Evolutionary conservation across 257 asterid species (phyloP).

Genomic region (Lithospermum erythrorhizon): DNA sequence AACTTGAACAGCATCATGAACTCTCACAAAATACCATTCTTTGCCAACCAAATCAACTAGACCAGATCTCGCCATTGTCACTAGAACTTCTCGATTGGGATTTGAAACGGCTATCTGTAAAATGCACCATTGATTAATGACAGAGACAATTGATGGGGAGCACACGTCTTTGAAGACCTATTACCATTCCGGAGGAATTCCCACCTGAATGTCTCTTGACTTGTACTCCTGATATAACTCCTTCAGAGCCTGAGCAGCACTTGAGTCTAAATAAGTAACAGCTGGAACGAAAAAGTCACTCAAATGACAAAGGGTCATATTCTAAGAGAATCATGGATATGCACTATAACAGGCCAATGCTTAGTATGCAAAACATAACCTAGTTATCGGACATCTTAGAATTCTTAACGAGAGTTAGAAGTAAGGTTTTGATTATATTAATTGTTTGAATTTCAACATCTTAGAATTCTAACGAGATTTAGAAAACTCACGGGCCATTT

Average conservation of each 20-base stretch:
- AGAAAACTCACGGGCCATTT: constrained; percentile 92
- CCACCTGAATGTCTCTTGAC: constrained; percentile 80
- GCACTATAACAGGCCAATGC: no score
- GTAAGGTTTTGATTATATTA: no score
- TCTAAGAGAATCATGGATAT: no score
- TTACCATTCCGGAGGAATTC: no score
- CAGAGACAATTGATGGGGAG: no score
- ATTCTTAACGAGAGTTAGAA: no score
- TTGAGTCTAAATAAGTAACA: constrained; percentile 81
- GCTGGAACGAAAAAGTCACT: constrained; percentile 40
- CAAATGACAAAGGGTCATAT: no score
- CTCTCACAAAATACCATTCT: constrained; percentile 88
- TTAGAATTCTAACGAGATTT: no score
- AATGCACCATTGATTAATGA: background rate
- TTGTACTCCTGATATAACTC: constrained; percentile 81
- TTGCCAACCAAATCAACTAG: constrained; percentile 72
- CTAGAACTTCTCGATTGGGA: constrained; percentile 70
- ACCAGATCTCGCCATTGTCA: constrained; percentile 61
- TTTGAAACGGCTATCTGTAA: constrained; percentile 83
- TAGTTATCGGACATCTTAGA: no score
- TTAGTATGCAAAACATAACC: no score
- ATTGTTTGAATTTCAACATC: no score
- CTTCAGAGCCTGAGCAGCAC: constrained; percentile 88
- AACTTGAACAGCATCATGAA: constrained; percentile 89
- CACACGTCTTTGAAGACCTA: no score